phyloP scores from a whole-genome alignment of 148 eudicot species.

The Silene latifolia region DNA sequence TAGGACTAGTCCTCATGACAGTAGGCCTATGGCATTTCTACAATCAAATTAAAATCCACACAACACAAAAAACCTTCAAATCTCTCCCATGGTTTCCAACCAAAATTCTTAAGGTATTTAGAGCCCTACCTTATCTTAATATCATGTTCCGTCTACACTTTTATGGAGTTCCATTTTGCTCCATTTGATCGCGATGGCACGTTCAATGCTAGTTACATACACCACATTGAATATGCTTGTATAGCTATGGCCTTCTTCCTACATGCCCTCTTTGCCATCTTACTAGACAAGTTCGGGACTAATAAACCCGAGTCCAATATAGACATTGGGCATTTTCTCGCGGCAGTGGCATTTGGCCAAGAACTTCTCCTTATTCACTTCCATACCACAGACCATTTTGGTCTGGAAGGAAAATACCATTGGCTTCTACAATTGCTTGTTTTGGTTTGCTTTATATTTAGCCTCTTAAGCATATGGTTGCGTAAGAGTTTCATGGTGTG shows the following conservation, averaged over 20 bases:
- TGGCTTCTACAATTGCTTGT: conserved; percentile 32
- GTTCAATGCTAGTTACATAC: conserved; percentile 30
- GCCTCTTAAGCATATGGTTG: conserved; percentile 29
- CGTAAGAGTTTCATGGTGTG: conserved; percentile 26
- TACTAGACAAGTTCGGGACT: conserved; percentile 27
- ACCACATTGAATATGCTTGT: conserved; percentile 34
- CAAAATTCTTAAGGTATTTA: conserved; percentile 28
- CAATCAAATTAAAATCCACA: neutral
- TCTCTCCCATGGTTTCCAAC: conserved; percentile 34
- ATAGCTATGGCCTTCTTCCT: conserved; percentile 32
- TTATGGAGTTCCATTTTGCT: conserved; percentile 24
- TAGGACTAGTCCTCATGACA: neutral
- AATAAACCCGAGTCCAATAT: conserved; percentile 4
- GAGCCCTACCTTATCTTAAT: conserved; percentile 35
- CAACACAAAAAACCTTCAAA: conserved; percentile 1
- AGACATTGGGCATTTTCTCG: conserved; percentile 22
- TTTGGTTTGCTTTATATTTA: conserved; percentile 27
- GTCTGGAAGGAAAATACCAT: conserved; percentile 43
- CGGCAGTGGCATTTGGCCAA: conserved; percentile 31
- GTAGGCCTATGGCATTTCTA: conserved; percentile 12
- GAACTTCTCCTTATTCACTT: conserved; percentile 40
- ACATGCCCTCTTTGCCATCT: conserved; percentile 29
- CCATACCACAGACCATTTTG: conserved; percentile 43
- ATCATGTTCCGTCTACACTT: conserved; percentile 27
- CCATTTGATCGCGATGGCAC: conserved; percentile 35